A percentile compares a stretch with the other conserved stretches of the same genome.
Evolutionary conservation across 768 basidiomycete species (phyloP).

Genomic region (Podaxis mareebaensis): DNA sequence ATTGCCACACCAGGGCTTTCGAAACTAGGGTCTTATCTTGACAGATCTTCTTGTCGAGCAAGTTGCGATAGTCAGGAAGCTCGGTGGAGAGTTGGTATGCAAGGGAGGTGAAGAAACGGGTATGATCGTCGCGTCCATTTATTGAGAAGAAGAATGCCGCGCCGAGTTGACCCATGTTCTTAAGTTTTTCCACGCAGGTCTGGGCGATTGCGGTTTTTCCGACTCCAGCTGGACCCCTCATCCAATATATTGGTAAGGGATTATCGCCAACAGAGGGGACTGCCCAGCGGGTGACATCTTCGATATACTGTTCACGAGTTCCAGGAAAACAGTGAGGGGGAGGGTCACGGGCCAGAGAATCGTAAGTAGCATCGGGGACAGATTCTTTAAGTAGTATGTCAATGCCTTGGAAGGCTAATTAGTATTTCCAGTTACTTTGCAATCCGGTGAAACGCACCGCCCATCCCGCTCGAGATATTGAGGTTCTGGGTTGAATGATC

Average conservation of each 20-base stretch:
- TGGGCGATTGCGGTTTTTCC: constrained; percentile 6
- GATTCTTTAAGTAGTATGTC: not conserved
- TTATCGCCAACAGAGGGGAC: not conserved
- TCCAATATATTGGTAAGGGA: not conserved
- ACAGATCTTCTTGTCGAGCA: not conserved
- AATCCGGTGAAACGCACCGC: not conserved
- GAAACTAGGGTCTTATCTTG: not conserved
- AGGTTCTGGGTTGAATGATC: not conserved
- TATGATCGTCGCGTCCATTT: not conserved
- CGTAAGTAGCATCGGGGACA: not conserved
- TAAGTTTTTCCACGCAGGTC: constrained; percentile 7
- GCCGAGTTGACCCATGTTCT: not conserved
- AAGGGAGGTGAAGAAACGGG: constrained; percentile 4
- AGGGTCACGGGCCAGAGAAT: not conserved
- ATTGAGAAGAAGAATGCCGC: constrained; percentile 14
- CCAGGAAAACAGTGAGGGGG: constrained; percentile 15
- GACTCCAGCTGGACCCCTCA: not conserved
- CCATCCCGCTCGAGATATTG: not conserved
- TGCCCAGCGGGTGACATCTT: constrained; percentile 10
- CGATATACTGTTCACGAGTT: constrained; percentile 9
- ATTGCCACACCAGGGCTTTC: not conserved
- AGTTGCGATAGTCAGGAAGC: not conserved
- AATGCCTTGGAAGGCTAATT: not conserved
- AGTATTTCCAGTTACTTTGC: not conserved
- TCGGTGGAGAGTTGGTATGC: constrained; percentile 10